Percentiles rank a stretch among this genome's conserved stretches.
phyloP scores from a whole-genome alignment of 805 yeast genomes.

The Candida alai region DNA sequence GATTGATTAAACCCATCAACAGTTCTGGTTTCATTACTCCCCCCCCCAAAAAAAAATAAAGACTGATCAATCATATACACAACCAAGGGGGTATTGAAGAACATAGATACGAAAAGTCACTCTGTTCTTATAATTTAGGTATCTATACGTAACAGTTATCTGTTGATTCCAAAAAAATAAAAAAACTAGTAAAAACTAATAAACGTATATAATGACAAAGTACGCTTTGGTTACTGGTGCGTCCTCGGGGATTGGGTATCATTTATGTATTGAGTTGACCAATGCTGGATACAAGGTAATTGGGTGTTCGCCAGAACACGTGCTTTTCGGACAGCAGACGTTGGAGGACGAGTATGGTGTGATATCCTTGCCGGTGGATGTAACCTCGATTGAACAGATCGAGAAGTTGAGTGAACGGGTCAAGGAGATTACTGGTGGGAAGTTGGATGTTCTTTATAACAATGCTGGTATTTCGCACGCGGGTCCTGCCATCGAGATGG shows the following conservation, averaged over 20 bases:
- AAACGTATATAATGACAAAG: too few relatives aligned
- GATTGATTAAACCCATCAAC: too few relatives aligned
- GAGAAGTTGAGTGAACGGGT: conserved; percentile 19
- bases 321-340: conserved; percentile 19
- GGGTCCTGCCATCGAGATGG: conserved; percentile 29
- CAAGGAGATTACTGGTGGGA: conserved; percentile 23
- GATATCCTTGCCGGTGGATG: conserved; percentile 32
- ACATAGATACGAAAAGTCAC: too few relatives aligned
- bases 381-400: conserved; percentile 29
- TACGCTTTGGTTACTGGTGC: conserved; percentile 47
- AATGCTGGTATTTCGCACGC: conserved; percentile 35
- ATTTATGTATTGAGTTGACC: conserved; percentile 41
- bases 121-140: too few relatives aligned
- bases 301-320: conserved; percentile 26
- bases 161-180: too few relatives aligned
- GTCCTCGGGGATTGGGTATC: conserved; percentile 56
- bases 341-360: conserved; percentile 22
- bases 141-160: too few relatives aligned
- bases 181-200: too few relatives aligned
- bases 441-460: conserved; percentile 33
- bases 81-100: too few relatives aligned
- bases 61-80: too few relatives aligned
- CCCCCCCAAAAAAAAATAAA: too few relatives aligned
- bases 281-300: conserved; percentile 34
- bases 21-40: too few relatives aligned